phyloP scores from a whole-genome alignment of 1,139 yeast species.

The Suhomyces kunorum region DNA sequence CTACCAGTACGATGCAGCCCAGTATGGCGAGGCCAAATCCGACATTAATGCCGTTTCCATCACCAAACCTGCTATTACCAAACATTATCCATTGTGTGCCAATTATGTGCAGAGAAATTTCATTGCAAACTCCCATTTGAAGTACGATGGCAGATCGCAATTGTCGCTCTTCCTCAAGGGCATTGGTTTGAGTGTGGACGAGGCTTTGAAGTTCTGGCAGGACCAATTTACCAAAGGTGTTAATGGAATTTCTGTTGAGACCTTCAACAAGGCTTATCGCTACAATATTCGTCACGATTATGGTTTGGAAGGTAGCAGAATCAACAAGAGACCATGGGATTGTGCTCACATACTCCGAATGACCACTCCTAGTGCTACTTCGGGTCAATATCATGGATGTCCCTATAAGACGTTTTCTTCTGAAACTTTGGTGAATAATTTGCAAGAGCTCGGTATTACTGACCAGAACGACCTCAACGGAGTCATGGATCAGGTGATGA shows the following conservation, averaged over 20 bases:
- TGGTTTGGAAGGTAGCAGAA: slow-evolving; percentile 89
- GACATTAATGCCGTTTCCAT: slow-evolving; percentile 69
- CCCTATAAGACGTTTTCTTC: slow-evolving; percentile 78
- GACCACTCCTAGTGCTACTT: slow-evolving; percentile 68
- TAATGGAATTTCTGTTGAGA: slow-evolving; percentile 57
- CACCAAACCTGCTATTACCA: slow-evolving; percentile 51
- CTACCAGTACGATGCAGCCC: slow-evolving; percentile 49
- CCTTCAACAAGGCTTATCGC: slow-evolving; percentile 81
- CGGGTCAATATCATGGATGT: slow-evolving; percentile 85
- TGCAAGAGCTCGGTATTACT: slow-evolving; percentile 67
- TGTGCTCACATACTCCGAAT: slow-evolving; percentile 65
- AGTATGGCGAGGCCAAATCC: slow-evolving; percentile 34
- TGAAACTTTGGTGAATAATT: slow-evolving; percentile 57
- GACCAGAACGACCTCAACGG: slow-evolving; percentile 63
- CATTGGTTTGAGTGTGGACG: slow-evolving; percentile 83
- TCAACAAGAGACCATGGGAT: slow-evolving; percentile 82
- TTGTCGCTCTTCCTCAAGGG: slow-evolving; percentile 83
- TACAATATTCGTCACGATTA: slow-evolving; percentile 87
- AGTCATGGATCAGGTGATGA: slow-evolving; percentile 64
- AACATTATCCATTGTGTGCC: slow-evolving; percentile 86
- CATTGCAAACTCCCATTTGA: slow-evolving; percentile 65
- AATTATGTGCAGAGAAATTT: slow-evolving; percentile 65
- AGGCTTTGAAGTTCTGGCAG: slow-evolving; percentile 85
- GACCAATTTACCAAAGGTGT: slow-evolving; percentile 63
- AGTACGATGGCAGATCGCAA: slow-evolving; percentile 83